Base-by-base conservation (phyloP, 2,329 filamentous ascomycete species). In the Colletotrichum sp. region DNA sequence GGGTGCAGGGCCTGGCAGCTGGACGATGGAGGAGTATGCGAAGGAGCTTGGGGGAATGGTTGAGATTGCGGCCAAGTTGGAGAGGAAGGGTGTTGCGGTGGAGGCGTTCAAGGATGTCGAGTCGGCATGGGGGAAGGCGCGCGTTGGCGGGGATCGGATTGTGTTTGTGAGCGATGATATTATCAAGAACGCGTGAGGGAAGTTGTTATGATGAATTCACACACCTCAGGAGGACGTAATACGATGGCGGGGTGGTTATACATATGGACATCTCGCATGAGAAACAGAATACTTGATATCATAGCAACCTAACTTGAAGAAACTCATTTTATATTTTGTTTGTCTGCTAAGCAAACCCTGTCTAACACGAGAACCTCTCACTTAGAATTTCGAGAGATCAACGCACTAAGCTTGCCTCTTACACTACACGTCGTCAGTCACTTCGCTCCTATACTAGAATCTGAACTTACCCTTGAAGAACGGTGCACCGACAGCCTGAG, bases 1-100 rank as follows among this genome's bases (percentile, higher is more conserved):
- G 12, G 89, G 88, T 0, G 81, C 87, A 0, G 88, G 88, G 0
- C 85, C 86, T 0, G 88, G 88, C 0, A 82, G 85, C 5, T 89
- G 86, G 86, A 78, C 79, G 16, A 76, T 85, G 60, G 66, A 76
- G 10, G 81, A 83, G 22, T 78, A 69, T 6, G 79, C 70, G 15
- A 65, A 65, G 25, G 80, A 81, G 75, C 74, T 78, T 6, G 61
- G 58, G 8, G 80, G 77, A 0, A 83, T 83, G 81, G 15, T 83
- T 58, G 64, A 66, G 12, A 80, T 81, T 25, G 68, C 82, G 30
- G 77, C 78, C 27, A 80, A 77, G 1, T 60, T 79, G 43, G 61
- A 79, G 6, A 73, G 77, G 27, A 78, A 78, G 22, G 78, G 77
- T 1, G 70, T 83, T 12, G 65, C 72, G 18, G 75, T 67, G 61